Conservation (phyloP, 768 basidiomycete species). For the Butyriboletus loyo region DNA sequence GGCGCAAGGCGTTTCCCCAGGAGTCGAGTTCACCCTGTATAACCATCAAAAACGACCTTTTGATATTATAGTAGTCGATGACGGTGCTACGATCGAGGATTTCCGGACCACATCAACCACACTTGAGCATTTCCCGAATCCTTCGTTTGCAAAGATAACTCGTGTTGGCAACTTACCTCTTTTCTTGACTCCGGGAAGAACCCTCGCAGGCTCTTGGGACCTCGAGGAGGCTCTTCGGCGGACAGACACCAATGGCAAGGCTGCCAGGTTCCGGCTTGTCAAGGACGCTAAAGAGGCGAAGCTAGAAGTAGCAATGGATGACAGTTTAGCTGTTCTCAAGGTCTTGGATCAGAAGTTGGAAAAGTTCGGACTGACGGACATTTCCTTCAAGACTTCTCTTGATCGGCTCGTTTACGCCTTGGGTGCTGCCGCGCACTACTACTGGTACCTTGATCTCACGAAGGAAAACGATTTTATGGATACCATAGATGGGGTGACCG, state of each 20-base stretch:
- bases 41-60: background rate
- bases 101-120: slow-evolving; percentile 8
- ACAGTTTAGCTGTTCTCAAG: background rate
- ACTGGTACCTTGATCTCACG: slow-evolving; percentile 20
- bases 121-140: background rate
- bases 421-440: slow-evolving; percentile 16
- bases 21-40: slow-evolving; percentile 21
- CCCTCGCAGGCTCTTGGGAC: too few species aligned
- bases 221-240: background rate
- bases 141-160: background rate
- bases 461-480: background rate
- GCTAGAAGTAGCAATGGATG: background rate
- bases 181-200: background rate
- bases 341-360: slow-evolving; percentile 1
- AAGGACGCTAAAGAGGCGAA: background rate
- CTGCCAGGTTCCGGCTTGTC: background rate
- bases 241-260: background rate
- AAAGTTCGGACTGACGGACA: background rate
- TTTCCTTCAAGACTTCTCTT: background rate
- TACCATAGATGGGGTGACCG: background rate
- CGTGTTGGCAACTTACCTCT: slow-evolving; percentile 4
- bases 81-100: slow-evolving; percentile 6
- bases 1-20: slow-evolving; percentile 24
- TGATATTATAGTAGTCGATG: slow-evolving; percentile 2
- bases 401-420: background rate